Evolutionary conservation across 2,329 filamentous ascomycete genomes (phyloP).

Genomic region (Chaetomium sp.): DNA sequence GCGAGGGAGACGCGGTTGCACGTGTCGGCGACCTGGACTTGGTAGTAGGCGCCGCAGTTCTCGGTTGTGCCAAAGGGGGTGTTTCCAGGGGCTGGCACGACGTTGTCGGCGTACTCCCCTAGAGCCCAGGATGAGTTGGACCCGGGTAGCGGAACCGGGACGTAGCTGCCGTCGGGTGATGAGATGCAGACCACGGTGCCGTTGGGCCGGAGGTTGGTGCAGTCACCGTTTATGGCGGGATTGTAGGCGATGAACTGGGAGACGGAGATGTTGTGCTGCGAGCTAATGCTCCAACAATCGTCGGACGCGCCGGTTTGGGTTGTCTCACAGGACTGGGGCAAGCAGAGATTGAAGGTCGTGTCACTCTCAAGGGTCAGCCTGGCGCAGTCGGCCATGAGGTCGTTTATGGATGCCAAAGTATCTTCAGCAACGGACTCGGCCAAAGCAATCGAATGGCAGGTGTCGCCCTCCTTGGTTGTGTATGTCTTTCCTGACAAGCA

Average conservation of each 20-base stretch:
- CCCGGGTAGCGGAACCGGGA: constrained; percentile 1
- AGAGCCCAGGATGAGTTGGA: constrained; percentile 13
- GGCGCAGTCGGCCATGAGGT: constrained; percentile 1
- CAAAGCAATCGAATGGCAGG: constrained; percentile 11
- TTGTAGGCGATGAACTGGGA: constrained; percentile 13
- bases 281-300: constrained; percentile 12
- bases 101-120: constrained; percentile 7
- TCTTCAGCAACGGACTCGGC: constrained; percentile 6
- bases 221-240: constrained; percentile 9
- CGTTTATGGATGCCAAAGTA: constrained; percentile 14
- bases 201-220: constrained; percentile 12
- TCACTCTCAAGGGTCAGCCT: background rate
- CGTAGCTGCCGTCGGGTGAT: constrained; percentile 13
- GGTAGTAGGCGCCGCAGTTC: constrained; percentile 11
- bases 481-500: constrained; percentile 10
- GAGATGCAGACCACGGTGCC: constrained; percentile 12
- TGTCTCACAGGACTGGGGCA: constrained; percentile 11
- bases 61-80: constrained; percentile 7
- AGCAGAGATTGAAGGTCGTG: constrained; percentile 2
- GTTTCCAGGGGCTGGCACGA: constrained; percentile 8
- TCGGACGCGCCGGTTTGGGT: background rate
- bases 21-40: constrained; percentile 15
- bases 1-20: constrained; percentile 10
- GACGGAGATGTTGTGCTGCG: constrained; percentile 13
- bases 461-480: constrained; percentile 4